Conservation (phyloP, 2,329 filamentous ascomycete genomes). For the Blumeriella jaapii region DNA sequence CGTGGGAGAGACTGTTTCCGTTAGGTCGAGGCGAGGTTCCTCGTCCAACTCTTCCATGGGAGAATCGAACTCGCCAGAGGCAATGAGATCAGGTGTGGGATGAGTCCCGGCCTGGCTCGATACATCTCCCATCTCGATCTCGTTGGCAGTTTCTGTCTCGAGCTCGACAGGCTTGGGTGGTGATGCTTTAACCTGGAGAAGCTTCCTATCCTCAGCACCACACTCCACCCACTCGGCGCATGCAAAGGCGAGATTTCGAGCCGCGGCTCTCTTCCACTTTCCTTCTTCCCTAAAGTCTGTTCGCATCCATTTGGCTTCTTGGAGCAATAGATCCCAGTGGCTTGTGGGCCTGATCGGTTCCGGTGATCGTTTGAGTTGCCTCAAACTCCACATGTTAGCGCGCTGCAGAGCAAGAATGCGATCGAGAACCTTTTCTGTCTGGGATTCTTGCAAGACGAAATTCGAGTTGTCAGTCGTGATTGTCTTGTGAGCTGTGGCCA, state of each 20-base stretch:
- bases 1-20: slow-evolving; percentile 51
- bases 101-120: slow-evolving; percentile 29
- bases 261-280: slow-evolving; percentile 81
- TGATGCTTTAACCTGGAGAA: slow-evolving; percentile 56
- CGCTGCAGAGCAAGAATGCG: slow-evolving; percentile 86
- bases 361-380: slow-evolving; percentile 73
- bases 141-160: slow-evolving; percentile 22
- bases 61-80: slow-evolving; percentile 49
- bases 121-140: slow-evolving; percentile 26
- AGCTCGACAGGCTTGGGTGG: slow-evolving; percentile 29
- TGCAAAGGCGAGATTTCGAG: slow-evolving; percentile 67
- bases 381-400: slow-evolving; percentile 81
- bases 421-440: slow-evolving; percentile 76
- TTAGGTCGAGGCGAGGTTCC: slow-evolving; percentile 22
- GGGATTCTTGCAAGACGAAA: slow-evolving; percentile 71
- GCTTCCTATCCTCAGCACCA: slow-evolving; percentile 47
- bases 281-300: slow-evolving; percentile 90
- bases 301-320: slow-evolving; percentile 96
- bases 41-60: slow-evolving; percentile 34
- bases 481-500: slow-evolving; percentile 79
- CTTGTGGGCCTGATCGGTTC: slow-evolving; percentile 68
- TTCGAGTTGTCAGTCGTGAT: slow-evolving; percentile 77
- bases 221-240: slow-evolving; percentile 74
- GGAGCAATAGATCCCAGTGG: slow-evolving; percentile 77
- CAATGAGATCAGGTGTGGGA: slow-evolving; percentile 55